phyloP scores from a whole-genome alignment of 345 rosid genomes.

The Cardamine chenopodiifolia region DNA sequence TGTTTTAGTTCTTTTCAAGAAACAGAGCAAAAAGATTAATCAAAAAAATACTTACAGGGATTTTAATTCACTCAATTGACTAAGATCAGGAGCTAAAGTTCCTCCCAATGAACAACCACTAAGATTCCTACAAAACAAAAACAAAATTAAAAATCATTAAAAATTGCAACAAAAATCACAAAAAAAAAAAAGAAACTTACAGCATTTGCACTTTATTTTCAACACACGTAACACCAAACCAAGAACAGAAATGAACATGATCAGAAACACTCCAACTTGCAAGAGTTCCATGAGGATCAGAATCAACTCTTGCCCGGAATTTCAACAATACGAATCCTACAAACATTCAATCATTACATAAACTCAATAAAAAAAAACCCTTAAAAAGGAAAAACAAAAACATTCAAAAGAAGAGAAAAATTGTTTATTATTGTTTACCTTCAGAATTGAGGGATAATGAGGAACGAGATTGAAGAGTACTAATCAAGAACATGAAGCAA shows the following conservation, averaged over 20 bases:
- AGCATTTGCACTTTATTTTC: constrained; percentile 68
- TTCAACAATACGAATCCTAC: constrained; percentile 72
- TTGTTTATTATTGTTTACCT: constrained; percentile 47
- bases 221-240: constrained; percentile 79
- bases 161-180: not conserved
- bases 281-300: constrained; percentile 74
- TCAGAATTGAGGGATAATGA: constrained; percentile 60
- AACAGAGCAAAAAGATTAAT: constrained; percentile 12
- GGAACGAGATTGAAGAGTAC: constrained; percentile 48
- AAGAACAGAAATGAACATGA: constrained; percentile 60
- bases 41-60: constrained; percentile 60
- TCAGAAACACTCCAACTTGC: constrained; percentile 62
- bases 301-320: constrained; percentile 59
- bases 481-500: constrained; percentile 53
- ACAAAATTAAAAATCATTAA: not conserved
- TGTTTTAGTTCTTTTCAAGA: constrained; percentile 18
- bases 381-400: not conserved
- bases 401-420: constrained; percentile 16
- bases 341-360: constrained; percentile 24
- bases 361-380: constrained; percentile 3
- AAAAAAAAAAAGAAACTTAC: constrained; percentile 51
- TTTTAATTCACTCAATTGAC: constrained; percentile 63
- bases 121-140: constrained; percentile 57
- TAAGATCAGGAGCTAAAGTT: constrained; percentile 71
- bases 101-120: constrained; percentile 67